Percentiles rank a stretch among this genome's conserved stretches.
Evolutionary conservation across 345 rosid species (phyloP).

Genomic region (Ailanthus altissimus): DNA sequence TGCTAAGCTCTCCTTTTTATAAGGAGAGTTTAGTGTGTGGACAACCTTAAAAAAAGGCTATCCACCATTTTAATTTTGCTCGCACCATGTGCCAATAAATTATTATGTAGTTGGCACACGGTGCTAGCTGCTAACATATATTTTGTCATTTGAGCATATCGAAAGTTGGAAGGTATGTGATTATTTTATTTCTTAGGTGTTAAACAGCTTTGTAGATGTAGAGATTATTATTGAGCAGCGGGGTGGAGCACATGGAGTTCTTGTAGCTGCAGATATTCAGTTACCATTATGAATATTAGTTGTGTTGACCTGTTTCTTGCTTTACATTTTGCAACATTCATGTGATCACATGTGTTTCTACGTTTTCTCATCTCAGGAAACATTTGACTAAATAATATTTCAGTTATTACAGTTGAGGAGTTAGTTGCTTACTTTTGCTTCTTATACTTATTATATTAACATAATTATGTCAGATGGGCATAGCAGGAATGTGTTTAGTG

Average conservation of each 20-base stretch:
- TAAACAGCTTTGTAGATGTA: background rate
- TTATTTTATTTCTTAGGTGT: background rate
- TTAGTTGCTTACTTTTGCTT: slow-evolving; percentile 42
- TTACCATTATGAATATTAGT: slow-evolving; percentile 19
- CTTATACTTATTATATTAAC: background rate
- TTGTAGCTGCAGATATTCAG: background rate
- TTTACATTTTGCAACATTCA: slow-evolving; percentile 32
- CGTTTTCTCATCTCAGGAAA: slow-evolving; percentile 38
- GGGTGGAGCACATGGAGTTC: slow-evolving; percentile 33
- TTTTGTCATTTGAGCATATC: background rate
- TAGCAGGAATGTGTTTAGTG: background rate
- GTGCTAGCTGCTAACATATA: too few species aligned
- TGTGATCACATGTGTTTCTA: slow-evolving; percentile 64
- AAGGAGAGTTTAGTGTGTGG: too few species aligned
- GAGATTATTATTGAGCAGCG: slow-evolving; percentile 15
- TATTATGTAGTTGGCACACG: too few species aligned
- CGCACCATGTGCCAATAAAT: too few species aligned
- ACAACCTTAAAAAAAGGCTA: too few species aligned
- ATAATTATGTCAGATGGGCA: background rate
- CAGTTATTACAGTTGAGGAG: slow-evolving; percentile 79
- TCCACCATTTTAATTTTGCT: too few species aligned
- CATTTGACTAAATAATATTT: slow-evolving; percentile 45
- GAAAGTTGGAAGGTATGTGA: background rate
- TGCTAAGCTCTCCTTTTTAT: too few species aligned
- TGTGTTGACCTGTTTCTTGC: slow-evolving; percentile 37